Evolutionary conservation across 306 rosid species (phyloP).

Genomic region (Sesbania bispinosa): DNA sequence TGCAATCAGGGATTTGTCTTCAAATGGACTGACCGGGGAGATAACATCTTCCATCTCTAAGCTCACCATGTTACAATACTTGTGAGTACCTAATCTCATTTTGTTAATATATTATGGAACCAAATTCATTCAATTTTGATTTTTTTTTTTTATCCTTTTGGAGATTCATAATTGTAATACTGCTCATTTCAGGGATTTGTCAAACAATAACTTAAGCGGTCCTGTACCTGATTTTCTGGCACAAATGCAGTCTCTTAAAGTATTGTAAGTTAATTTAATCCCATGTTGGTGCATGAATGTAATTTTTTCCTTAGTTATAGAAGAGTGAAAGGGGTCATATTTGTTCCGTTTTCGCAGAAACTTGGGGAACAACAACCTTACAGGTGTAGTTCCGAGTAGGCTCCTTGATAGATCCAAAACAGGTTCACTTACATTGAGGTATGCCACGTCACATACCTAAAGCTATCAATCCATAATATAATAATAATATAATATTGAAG

Average conservation of each 20-base stretch:
- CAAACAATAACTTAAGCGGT: constrained; percentile 49
- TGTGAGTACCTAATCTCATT: constrained; percentile 38
- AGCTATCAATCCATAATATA: no score
- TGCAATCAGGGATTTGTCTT: constrained; percentile 41
- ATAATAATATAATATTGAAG: no score
- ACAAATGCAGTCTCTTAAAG: constrained; percentile 19
- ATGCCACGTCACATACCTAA: no score
- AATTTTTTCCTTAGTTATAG: neutral
- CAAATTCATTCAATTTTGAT: neutral
- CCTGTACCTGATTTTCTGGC: constrained; percentile 33
- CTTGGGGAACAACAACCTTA: constrained; percentile 38
- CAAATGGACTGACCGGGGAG: constrained; percentile 42
- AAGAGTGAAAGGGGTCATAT: neutral
- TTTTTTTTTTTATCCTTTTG: neutral
- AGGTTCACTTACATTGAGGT: constrained; percentile 48
- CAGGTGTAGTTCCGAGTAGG: constrained; percentile 32
- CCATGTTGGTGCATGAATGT: neutral
- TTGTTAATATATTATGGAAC: neutral
- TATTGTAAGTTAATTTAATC: constrained; percentile 47
- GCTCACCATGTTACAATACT: constrained; percentile 35
- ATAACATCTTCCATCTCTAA: constrained; percentile 34
- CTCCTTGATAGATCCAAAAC: constrained; percentile 33
- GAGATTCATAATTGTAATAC: neutral
- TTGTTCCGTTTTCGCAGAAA: constrained; percentile 38
- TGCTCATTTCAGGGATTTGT: constrained; percentile 48